Conservation (phyloP, 2,329 filamentous ascomycete genomes). For the Alternaria brassicicola region DNA sequence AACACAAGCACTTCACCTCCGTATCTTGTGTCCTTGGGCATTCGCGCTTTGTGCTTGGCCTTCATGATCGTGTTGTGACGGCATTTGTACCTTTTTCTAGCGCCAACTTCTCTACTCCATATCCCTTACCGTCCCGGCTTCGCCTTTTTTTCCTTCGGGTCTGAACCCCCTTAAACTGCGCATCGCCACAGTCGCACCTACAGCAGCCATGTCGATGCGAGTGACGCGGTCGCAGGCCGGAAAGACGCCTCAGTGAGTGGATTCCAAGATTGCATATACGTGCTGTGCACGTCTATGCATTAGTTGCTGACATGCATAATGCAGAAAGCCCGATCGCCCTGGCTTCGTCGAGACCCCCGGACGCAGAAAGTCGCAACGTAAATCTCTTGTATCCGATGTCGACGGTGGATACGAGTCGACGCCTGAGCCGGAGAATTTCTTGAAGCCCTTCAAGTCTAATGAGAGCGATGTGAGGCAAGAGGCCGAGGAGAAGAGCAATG, state of each 20-base stretch:
- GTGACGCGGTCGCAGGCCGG: conserved; percentile 57
- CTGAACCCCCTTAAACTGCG: conserved; percentile 21
- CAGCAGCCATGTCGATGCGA: conserved; percentile 44
- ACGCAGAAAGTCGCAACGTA: conserved; percentile 51
- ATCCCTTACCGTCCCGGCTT: background rate
- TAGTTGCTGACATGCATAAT: conserved; percentile 29
- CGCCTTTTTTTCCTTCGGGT: conserved; percentile 2
- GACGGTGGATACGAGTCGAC: conserved; percentile 44
- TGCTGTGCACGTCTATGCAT: background rate
- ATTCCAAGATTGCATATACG: background rate
- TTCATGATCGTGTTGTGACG: conserved; percentile 19
- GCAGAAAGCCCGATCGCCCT: conserved; percentile 50
- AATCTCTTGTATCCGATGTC: conserved; percentile 42
- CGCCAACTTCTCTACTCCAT: background rate
- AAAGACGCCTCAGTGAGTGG: conserved; percentile 55
- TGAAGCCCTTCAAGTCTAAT: conserved; percentile 13
- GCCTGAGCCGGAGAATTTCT: conserved; percentile 40
- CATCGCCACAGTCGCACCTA: conserved; percentile 18
- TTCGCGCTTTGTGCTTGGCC: background rate
- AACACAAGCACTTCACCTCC: conserved; percentile 18
- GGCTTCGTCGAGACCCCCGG: conserved; percentile 59
- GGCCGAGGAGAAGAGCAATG: conserved; percentile 43
- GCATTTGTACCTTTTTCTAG: conserved; percentile 4
- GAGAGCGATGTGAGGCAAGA: conserved; percentile 5
- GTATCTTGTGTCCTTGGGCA: conserved; percentile 16